These are phyloP conservation scores for Aspergillus sp. DNA, from an alignment of 2,329 filamentous ascomycete species.

Conservation along the genomic window DNA sequence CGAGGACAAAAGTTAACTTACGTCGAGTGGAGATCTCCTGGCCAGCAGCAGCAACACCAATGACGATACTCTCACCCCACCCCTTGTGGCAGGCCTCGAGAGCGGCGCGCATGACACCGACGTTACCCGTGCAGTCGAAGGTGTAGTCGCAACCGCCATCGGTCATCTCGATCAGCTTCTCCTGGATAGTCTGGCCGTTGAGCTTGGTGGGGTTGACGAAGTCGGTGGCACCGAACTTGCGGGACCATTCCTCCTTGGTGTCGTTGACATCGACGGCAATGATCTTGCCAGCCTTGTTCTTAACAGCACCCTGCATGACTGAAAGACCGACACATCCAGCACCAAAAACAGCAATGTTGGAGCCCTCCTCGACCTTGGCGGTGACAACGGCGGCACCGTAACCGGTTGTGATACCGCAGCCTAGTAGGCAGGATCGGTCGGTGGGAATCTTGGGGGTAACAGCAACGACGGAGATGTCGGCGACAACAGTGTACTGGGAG, in stretches of 20 bases:
- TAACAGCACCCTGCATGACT: slow-evolving; percentile 89
- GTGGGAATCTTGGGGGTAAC: slow-evolving; percentile 88
- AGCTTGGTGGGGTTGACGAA: slow-evolving; percentile 92
- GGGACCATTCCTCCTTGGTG: slow-evolving; percentile 83
- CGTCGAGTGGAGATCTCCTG: slow-evolving; percentile 93
- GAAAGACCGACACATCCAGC: slow-evolving; percentile 94
- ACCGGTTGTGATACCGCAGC: slow-evolving; percentile 97
- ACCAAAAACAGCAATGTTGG: slow-evolving; percentile 88
- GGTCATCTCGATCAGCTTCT: slow-evolving; percentile 94
- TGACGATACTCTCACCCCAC: slow-evolving; percentile 97
- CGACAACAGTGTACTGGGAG: slow-evolving; percentile 97
- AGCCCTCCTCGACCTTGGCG: slow-evolving; percentile 85
- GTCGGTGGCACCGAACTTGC: slow-evolving; percentile 93
- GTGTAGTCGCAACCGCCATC: slow-evolving; percentile 98
- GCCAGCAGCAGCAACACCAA: slow-evolving; percentile 92
- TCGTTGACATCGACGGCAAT: slow-evolving; percentile 79
- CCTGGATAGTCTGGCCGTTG: slow-evolving; percentile 74
- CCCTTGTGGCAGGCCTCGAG: slow-evolving; percentile 99
- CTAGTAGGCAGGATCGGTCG: slow-evolving; percentile 93
- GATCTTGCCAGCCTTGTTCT: slow-evolving; percentile 68
- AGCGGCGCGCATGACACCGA: slow-evolving; percentile 90
- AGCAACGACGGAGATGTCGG: slow-evolving; percentile 95
- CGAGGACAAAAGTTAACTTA: slow-evolving; percentile 50
- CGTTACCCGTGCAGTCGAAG: slow-evolving; percentile 98
- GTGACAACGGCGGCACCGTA: slow-evolving; percentile 96